These are phyloP conservation scores for Neurospora intermedia DNA, from an alignment of 495 filamentous ascomycete genomes.

Conservation along the genomic window DNA sequence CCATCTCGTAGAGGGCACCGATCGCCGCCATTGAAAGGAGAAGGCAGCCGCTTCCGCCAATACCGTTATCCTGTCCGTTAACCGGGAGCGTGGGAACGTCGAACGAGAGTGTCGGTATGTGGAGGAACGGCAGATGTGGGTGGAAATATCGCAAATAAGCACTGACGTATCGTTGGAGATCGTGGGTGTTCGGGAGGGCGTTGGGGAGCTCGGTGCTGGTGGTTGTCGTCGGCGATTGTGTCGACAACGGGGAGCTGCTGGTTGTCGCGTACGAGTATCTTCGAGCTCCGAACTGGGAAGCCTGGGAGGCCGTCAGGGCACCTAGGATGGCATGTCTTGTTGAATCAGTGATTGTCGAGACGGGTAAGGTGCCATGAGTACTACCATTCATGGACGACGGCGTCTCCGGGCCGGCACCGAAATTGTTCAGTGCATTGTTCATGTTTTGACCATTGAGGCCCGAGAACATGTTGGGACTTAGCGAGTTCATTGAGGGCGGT, in stretches of 20 bases:
- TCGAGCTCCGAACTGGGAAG: slow-evolving; percentile 58
- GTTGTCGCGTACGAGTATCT: slow-evolving; percentile 68
- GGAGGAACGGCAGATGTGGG: slow-evolving; percentile 87
- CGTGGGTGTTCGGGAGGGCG: slow-evolving; percentile 71
- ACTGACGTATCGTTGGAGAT: slow-evolving; percentile 84
- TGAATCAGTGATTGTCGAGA: slow-evolving; percentile 77
- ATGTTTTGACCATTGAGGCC: slow-evolving; percentile 43
- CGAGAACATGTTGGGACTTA: slow-evolving; percentile 41
- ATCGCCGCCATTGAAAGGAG: slow-evolving; percentile 95
- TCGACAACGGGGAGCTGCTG: slow-evolving; percentile 52
- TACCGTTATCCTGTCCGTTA: slow-evolving; percentile 51
- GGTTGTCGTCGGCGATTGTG: slow-evolving; percentile 37
- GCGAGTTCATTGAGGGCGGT: slow-evolving; percentile 57
- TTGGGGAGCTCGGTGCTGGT: slow-evolving; percentile 37
- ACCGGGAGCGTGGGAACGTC: slow-evolving; percentile 60
- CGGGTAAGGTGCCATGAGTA: slow-evolving; percentile 45
- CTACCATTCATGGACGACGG: slow-evolving; percentile 57
- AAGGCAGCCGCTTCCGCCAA: slow-evolving; percentile 79
- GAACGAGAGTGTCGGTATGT: slow-evolving; percentile 87
- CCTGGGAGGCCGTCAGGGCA: slow-evolving; percentile 60
- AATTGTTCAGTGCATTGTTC: slow-evolving; percentile 47
- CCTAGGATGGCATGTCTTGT: slow-evolving; percentile 79
- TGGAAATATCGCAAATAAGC: slow-evolving; percentile 93
- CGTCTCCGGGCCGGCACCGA: slow-evolving; percentile 52
- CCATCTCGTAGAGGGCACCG: slow-evolving; percentile 88